Conservation (phyloP, 1,284 basidiomycete species). For the Papiliotrema flavescens region DNA sequence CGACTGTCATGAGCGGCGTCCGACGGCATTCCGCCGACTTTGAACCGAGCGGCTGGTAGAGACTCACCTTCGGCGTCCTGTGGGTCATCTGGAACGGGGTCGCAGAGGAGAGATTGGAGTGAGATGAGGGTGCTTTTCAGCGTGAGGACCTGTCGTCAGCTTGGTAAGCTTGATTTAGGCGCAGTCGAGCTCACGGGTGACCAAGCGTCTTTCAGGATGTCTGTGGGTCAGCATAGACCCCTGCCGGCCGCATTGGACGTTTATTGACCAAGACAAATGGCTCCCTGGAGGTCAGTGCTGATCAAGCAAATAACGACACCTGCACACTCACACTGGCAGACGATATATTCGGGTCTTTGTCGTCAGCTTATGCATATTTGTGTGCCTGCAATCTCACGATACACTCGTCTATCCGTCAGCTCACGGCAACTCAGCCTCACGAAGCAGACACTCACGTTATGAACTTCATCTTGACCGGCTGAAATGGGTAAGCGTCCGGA, state of each 20-base stretch:
- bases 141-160: constrained; percentile 64
- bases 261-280: constrained; percentile 47
- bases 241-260: background rate
- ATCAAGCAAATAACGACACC: background rate
- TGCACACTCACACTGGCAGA: constrained; percentile 67
- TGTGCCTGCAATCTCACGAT: constrained; percentile 58
- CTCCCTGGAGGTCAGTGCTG: constrained; percentile 37
- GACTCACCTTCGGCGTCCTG: constrained; percentile 80
- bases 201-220: constrained; percentile 88
- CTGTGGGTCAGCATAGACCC: constrained; percentile 27
- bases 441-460: constrained; percentile 57
- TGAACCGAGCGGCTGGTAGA: too few relatives aligned
- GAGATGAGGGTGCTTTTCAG: constrained; percentile 96
- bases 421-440: background rate
- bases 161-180: background rate
- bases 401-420: constrained; percentile 63
- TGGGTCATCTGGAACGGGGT: constrained; percentile 93
- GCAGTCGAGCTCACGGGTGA: constrained; percentile 36
- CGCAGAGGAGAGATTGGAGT: constrained; percentile 90
- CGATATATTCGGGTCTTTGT: constrained; percentile 75
- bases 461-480: constrained; percentile 98
- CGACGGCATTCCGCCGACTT: too few relatives aligned
- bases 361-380: constrained; percentile 1
- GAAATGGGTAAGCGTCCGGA: constrained; percentile 91
- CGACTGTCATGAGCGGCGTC: constrained; percentile 54